Evolutionary conservation across 2,329 filamentous ascomycete genomes (phyloP), one percentile per base, ranked within the genome.

Genomic region (Trichoderma endophyticum): DNA sequence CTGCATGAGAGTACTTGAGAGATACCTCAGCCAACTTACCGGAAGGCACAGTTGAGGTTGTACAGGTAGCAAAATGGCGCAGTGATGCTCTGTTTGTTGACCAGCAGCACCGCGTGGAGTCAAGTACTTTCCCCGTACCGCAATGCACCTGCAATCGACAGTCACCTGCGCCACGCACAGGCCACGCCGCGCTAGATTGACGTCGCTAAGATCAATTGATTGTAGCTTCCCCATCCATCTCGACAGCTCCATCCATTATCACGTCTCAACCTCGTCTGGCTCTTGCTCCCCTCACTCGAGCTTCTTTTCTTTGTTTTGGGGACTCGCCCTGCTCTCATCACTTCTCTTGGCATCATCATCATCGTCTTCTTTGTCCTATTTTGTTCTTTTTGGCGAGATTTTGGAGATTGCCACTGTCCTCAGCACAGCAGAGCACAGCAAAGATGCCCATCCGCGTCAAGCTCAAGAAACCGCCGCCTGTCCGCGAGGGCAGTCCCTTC

Each of bases 381-480:
- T 36, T 30, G 26, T 54, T 48, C n/a, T 7, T 54, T 6, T 14
- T 54, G n/a, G 0, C 11, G 5, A 24, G 34, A 24, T 54, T 43
- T n/a, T 24, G 48, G 11, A 24, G 21, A 24, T 54, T 54, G 48
- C n/a, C 48, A 21, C n/a, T 12, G 1, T 3, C 43, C 8, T 48
- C 18, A 11, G 7, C 8, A n/a, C 8, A n/a, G 43, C 43, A 11
- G 8, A 48, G 26, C 5, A 69, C 24, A 59, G 39, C 39, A 43
- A 9, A 67, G 70, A 83, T 83, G 82, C 82, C 82, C 43, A 79
- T 83, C 72, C 81, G 79, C 71, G 77, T 83, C 75, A 79, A 77
- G 74, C 77, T 79, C 72, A 79, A 78, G 73, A 79, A 78, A 73
- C 76, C 81, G 26, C 76, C 77, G 73, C 73, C 80, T 39, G 74